A percentile compares a stretch with the other conserved stretches of the same genome.
Conservation (phyloP, 176 grass and related monocot genomes). For the Eleusine coracana region DNA sequence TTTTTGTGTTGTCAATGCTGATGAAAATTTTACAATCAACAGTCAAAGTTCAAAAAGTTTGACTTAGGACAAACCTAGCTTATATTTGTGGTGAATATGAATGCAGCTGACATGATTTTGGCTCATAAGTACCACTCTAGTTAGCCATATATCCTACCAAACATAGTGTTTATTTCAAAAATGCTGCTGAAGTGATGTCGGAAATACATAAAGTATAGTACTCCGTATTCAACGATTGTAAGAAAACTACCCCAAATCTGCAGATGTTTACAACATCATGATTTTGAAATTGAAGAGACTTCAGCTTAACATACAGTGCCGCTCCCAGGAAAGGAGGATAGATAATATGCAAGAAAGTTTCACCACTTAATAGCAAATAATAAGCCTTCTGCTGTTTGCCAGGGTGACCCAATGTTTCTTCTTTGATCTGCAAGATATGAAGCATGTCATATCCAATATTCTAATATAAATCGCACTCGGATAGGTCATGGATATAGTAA, state of each 20-base stretch:
- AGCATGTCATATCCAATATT: conserved; percentile 4
- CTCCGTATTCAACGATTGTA: conserved; percentile 28
- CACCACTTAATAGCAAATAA: conserved; percentile 34
- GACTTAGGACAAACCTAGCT: no score
- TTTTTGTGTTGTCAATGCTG: no score
- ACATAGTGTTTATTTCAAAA: conserved; percentile 1
- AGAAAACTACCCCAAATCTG: conserved; percentile 22
- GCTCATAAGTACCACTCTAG: neutral
- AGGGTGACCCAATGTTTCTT: conserved; percentile 3
- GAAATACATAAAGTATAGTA: neutral
- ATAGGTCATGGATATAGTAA: neutral
- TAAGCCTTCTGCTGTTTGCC: conserved; percentile 44
- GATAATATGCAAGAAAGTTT: neutral
- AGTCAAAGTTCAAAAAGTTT: no score
- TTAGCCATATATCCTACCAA: neutral
- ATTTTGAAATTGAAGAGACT: conserved; percentile 19
- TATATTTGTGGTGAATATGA: neutral
- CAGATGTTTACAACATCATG: conserved; percentile 25
- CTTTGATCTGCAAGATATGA: conserved; percentile 29
- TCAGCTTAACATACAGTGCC: conserved; percentile 22
- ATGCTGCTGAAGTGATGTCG: neutral
- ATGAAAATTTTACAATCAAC: no score
- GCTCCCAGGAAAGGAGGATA: neutral
- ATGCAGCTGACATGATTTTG: neutral
- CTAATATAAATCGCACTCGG: neutral